Percentiles rank a stretch among this genome's conserved stretches.
phyloP scores from a whole-genome alignment of 768 basidiomycete species.

The Mycena venus region DNA sequence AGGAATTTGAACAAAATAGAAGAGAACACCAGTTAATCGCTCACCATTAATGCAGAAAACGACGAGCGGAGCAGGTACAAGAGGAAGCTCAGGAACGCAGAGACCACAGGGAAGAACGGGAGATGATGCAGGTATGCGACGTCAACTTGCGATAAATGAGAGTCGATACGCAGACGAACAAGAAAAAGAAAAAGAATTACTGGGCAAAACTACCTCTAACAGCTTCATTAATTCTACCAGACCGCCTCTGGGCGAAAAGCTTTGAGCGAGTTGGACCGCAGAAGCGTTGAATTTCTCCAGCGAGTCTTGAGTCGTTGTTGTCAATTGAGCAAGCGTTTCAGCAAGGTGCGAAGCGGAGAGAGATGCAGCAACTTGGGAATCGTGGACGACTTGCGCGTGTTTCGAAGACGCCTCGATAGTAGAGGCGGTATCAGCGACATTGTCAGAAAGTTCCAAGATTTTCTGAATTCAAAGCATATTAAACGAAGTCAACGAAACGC shows the following conservation, averaged over 20 bases:
- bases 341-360: slow-evolving; percentile 52
- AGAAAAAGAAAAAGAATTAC: slow-evolving; percentile 26
- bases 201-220: slow-evolving; percentile 19
- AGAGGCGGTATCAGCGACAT: slow-evolving; percentile 37
- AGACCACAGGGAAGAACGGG: slow-evolving; percentile 42
- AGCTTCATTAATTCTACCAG: slow-evolving; percentile 15
- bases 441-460: slow-evolving; percentile 37
- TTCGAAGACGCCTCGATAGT: slow-evolving; percentile 47
- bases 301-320: slow-evolving; percentile 54
- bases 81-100: slow-evolving; percentile 39
- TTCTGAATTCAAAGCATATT: slow-evolving; percentile 33
- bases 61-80: slow-evolving; percentile 48
- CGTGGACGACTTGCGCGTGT: slow-evolving; percentile 47
- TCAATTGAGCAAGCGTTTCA: slow-evolving; percentile 52
- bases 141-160: slow-evolving; percentile 41
- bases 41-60: slow-evolving; percentile 59
- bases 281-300: slow-evolving; percentile 64
- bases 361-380: slow-evolving; percentile 52
- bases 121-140: slow-evolving; percentile 42
- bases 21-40: slow-evolving; percentile 22
- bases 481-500: not conserved
- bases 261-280: slow-evolving; percentile 48
- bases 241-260: slow-evolving; percentile 36
- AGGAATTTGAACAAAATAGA: slow-evolving; percentile 11
- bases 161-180: not conserved